Conservation (phyloP, 2,329 filamentous ascomycete genomes). For the Orbilia blumenaviensis region DNA sequence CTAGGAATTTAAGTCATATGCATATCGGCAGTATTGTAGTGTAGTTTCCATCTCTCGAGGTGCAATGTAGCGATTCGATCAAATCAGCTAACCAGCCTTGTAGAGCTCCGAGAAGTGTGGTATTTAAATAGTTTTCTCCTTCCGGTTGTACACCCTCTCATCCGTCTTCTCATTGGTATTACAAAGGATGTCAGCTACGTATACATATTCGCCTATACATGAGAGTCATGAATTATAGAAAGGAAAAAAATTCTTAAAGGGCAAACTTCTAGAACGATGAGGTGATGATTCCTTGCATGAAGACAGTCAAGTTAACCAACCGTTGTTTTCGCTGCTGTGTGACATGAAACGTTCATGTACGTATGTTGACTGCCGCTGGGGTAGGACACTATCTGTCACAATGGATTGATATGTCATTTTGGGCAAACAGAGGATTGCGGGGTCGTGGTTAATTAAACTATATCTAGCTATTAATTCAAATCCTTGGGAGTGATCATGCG, state of each 20-base stretch:
- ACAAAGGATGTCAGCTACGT: too few species aligned
- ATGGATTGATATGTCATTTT: neutral
- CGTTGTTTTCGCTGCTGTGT: slow-evolving; percentile 1
- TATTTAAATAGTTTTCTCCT: neutral
- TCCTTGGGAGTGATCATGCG: neutral
- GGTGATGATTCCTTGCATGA: slow-evolving; percentile 7
- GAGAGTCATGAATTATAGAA: neutral
- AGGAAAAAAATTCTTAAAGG: neutral
- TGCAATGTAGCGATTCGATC: slow-evolving; percentile 6
- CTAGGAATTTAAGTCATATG: too few species aligned
- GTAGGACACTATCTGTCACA: neutral
- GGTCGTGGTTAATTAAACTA: neutral
- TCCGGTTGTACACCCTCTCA: neutral
- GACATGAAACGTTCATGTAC: neutral
- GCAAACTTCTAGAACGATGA: slow-evolving; percentile 39
- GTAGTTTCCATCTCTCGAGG: neutral
- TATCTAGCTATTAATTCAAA: too few species aligned
- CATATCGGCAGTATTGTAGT: neutral
- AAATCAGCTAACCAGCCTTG: too few species aligned
- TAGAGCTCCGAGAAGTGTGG: neutral
- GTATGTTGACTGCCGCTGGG: neutral
- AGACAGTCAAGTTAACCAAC: too few species aligned
- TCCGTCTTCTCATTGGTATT: neutral
- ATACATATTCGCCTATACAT: neutral
- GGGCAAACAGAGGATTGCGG: neutral